Evolutionary conservation across 768 basidiomycete genomes (phyloP), one percentile per base, ranked within the genome.

Genomic region (Rhodotorula toruloides): DNA sequence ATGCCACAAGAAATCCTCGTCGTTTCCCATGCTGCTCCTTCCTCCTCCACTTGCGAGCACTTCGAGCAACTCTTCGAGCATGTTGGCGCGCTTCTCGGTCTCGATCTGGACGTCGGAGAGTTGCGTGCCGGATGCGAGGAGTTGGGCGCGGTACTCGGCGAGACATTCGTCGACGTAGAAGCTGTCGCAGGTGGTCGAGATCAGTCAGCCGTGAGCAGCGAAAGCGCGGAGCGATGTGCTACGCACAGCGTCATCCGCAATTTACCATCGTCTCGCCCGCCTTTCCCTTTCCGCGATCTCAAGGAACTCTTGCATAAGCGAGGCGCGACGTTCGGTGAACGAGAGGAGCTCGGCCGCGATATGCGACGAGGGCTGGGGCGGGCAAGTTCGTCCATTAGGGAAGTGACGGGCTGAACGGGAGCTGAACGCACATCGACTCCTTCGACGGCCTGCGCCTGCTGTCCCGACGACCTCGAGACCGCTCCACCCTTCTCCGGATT

Each of bases 141-240:
- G 29, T 1, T 27, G 12, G 3, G 58, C 54, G 19, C 62, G 52
- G 2, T 48, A 21, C 29, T 68, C 67, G 43, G 43, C 21, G 42
- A 60, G 55, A 21, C 62, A 52, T 29, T 68, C 62, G 12, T 68
- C 59, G 39, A 64, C 48, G 53, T 64, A 47, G 17, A 62, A 68
- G 10, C 67, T 68, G 44, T n/a, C n/a, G n/a, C n/a, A n/a, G n/a
- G n/a, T n/a, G n/a, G n/a, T n/a, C n/a, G n/a, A n/a, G n/a, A n/a
- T n/a, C n/a, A n/a, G n/a, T n/a, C n/a, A n/a, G n/a, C n/a, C n/a
- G n/a, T n/a, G n/a, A n/a, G n/a, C n/a, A n/a, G n/a, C n/a, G n/a
- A n/a, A n/a, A n/a, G n/a, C n/a, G n/a, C n/a, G n/a, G n/a, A n/a
- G n/a, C n/a, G n/a, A n/a, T n/a, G n/a, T n/a, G n/a, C 17, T 17